Conservation (phyloP, 2,329 filamentous ascomycete genomes). For the Penicillium psychrosexuale region DNA sequence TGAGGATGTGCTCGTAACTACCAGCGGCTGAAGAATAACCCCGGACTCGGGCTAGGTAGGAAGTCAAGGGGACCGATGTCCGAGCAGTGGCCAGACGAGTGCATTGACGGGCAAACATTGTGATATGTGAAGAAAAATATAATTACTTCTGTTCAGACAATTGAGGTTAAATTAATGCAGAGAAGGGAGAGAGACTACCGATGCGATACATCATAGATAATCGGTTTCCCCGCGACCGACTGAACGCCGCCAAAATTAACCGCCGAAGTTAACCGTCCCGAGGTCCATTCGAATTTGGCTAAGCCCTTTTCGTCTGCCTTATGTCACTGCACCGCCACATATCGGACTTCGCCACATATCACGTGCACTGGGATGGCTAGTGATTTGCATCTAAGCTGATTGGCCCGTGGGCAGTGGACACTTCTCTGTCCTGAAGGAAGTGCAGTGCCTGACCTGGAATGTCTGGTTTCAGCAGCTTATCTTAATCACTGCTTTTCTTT, state of each 20-base stretch:
- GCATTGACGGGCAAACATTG: constrained; percentile 48
- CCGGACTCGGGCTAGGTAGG: constrained; percentile 35
- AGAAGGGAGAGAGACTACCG: background rate
- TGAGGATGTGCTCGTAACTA: constrained; percentile 76
- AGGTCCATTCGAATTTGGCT: constrained; percentile 9
- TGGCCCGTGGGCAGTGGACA: constrained; percentile 30
- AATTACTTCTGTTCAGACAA: background rate
- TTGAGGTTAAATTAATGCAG: background rate
- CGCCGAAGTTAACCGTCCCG: constrained; percentile 30
- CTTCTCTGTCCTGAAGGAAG: constrained; percentile 30
- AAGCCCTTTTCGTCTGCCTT: background rate
- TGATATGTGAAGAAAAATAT: constrained; percentile 4
- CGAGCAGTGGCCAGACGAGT: constrained; percentile 61
- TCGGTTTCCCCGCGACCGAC: constrained; percentile 21
- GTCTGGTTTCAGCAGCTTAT: constrained; percentile 18
- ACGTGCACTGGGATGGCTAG: constrained; percentile 20
- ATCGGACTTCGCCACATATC: background rate
- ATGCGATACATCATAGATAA: constrained; percentile 3
- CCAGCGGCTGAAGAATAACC: constrained; percentile 44
- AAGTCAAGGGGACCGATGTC: constrained; percentile 39
- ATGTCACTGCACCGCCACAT: background rate
- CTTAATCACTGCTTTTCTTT: constrained; percentile 2
- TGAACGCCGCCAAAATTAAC: background rate
- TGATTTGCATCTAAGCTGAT: constrained; percentile 15
- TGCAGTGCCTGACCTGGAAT: constrained; percentile 12